Base-by-base conservation (phyloP, 1,139 yeast species). In the Tardiomyces blankii region DNA sequence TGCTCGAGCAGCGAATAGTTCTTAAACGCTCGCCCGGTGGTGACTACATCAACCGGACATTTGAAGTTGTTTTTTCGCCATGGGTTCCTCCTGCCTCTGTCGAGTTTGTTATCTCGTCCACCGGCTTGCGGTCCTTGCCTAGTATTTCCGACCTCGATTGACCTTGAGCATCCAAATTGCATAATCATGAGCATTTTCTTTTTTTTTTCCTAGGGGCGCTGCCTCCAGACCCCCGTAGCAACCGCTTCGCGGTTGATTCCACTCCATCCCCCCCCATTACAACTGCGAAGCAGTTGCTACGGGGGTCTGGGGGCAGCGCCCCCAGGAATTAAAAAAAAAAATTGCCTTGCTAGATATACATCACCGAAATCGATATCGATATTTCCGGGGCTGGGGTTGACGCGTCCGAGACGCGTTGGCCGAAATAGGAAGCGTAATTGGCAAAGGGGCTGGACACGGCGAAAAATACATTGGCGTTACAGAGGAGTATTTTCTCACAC, bases 11-110 rank as follows among this genome's bases (percentile, higher is more conserved):
- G 32, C 61, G 75, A 38, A 60, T 72, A 9, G 60, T 69, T 11
- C 54, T 72, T 40, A 63, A 61, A 41, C 65, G 73, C 49, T 12
- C 59, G 62, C 44, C 59, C 53, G 44, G 61, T 61, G 8, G 46
- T 18, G 49, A 44, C 44, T 48, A 49, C 28, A 47, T 51, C 11
- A 55, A 56, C 45, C 59, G 76, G 44, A 55, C 57, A 6, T 46
- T 71, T 28, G 63, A 65, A 44, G 53, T 70, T 27, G 70, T 71
- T 2, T 72, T 62, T 51, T 70, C 76, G 7, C 39, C 39, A 2
- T 56, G 52, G 45, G 49, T 60, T 32, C 49, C 54, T 16, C 44
- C 53, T 12, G 56, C 51, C 11, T 56, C 58, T 41, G 40, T 55
- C 38, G 49, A 58, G 25, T 66, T 60, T 47, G 51, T 54, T 18